These are phyloP conservation scores for Digitaria exilis DNA, from an alignment of 202 grass and related monocot genomes.

Conservation along the genomic window DNA sequence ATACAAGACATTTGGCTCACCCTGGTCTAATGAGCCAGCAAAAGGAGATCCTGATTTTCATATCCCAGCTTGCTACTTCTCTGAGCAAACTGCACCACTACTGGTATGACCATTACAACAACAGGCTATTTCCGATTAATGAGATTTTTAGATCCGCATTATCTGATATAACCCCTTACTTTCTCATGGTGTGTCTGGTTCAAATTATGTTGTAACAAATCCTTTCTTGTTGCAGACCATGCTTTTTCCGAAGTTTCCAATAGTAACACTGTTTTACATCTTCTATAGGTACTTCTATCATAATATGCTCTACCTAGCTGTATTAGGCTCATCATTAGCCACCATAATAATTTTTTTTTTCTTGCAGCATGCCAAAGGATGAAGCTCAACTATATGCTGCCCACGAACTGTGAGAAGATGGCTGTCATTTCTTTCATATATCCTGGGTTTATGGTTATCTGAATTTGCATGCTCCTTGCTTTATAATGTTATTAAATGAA, in stretches of 20 bases:
- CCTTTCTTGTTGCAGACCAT: constrained; percentile 60
- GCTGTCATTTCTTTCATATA: constrained; percentile 18
- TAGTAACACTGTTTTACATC: constrained; percentile 80
- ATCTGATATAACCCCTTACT: not conserved
- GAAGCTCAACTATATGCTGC: constrained; percentile 90
- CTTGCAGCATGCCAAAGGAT: constrained; percentile 94
- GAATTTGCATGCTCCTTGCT: not conserved
- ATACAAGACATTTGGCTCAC: constrained; percentile 96
- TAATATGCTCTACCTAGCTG: constrained; percentile 23
- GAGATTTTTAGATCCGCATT: not conserved
- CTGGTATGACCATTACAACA: constrained; percentile 49
- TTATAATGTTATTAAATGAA: constrained; percentile 30
- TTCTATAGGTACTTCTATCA: constrained; percentile 83
- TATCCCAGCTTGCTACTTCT: constrained; percentile 79
- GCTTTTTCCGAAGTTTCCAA: constrained; percentile 77
- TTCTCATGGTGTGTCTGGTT: constrained; percentile 10
- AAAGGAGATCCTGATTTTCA: constrained; percentile 87
- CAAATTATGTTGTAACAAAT: constrained; percentile 25
- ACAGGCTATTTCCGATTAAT: constrained; percentile 1
- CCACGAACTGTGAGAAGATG: constrained; percentile 77
- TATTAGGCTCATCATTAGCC: constrained; percentile 10
- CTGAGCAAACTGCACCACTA: constrained; percentile 64
- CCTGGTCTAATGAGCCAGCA: constrained; percentile 81
- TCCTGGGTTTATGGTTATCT: constrained; percentile 7
- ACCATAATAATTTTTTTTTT: constrained; percentile 29